Percentiles rank a stretch among this genome's conserved stretches.
phyloP scores from a whole-genome alignment of 225 moss, liverwort and hornwort species.

The Polytrichum commune region DNA sequence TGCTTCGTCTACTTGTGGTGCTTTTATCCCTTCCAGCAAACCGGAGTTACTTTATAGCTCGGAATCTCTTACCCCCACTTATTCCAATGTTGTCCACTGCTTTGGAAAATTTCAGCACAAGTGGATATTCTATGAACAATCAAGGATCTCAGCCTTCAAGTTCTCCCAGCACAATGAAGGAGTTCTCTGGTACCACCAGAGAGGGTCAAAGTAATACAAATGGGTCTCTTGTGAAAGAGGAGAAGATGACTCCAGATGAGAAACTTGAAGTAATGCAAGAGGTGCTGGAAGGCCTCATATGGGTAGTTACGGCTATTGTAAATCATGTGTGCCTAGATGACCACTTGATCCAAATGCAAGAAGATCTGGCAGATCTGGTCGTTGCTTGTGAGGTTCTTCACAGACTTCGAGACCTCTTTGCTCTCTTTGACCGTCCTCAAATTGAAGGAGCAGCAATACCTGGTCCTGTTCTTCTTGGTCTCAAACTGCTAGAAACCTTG shows the following conservation, averaged over 20 bases:
- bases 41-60: constrained; percentile 31
- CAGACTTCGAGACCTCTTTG: constrained; percentile 21
- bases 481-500: constrained; percentile 33
- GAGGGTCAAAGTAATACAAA: constrained; percentile 1
- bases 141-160: constrained; percentile 5
- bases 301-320: constrained; percentile 17
- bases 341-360: constrained; percentile 33
- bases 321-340: constrained; percentile 27
- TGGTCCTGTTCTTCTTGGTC: constrained; percentile 11
- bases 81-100: constrained; percentile 38
- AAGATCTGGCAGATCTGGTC: constrained; percentile 39
- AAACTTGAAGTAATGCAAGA: constrained; percentile 25
- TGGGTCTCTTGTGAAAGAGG: not conserved
- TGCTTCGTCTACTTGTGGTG: constrained; percentile 26
- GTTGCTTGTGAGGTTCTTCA: constrained; percentile 35
- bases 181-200: constrained; percentile 3
- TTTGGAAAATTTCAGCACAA: constrained; percentile 38
- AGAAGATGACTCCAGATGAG: constrained; percentile 24
- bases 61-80: constrained; percentile 34
- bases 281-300: constrained; percentile 37
- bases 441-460: constrained; percentile 24
- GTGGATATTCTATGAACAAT: constrained; percentile 13
- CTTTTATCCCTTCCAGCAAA: constrained; percentile 32
- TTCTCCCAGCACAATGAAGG: constrained; percentile 4
- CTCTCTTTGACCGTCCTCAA: constrained; percentile 29